phyloP scores from a whole-genome alignment of 257 asterid genomes.

The Penstemon davidsonii region DNA sequence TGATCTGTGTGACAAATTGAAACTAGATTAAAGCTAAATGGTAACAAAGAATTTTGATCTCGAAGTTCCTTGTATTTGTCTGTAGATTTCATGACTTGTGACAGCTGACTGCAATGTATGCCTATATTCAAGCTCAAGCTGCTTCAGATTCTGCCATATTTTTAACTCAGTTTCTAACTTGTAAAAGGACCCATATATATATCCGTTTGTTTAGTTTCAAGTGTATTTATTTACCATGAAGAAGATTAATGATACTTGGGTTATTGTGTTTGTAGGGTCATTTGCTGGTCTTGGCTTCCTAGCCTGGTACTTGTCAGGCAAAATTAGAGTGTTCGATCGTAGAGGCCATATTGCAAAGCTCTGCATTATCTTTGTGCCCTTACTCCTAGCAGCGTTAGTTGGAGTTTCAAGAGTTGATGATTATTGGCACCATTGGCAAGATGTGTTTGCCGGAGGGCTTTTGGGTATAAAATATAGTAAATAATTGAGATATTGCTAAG shows the following conservation, averaged over 20 bases:
- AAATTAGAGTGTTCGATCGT: slow-evolving; percentile 65
- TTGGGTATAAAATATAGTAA: slow-evolving; percentile 43
- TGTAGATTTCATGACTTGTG: too few species aligned
- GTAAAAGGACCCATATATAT: neutral
- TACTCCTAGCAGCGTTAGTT: slow-evolving; percentile 73
- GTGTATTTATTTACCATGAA: neutral
- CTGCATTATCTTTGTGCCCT: slow-evolving; percentile 59
- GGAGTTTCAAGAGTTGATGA: slow-evolving; percentile 88
- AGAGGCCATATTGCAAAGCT: slow-evolving; percentile 81
- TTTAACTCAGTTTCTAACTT: slow-evolving; percentile 9
- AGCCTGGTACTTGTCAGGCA: slow-evolving; percentile 76
- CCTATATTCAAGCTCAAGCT: slow-evolving; percentile 5
- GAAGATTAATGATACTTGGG: slow-evolving; percentile 25
- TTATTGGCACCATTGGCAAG: slow-evolving; percentile 92
- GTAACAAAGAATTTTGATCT: slow-evolving; percentile 2
- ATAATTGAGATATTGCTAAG: slow-evolving; percentile 14
- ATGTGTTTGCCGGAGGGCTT: slow-evolving; percentile 71
- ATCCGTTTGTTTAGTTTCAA: neutral
- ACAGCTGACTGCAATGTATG: neutral
- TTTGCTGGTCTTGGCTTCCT: slow-evolving; percentile 87
- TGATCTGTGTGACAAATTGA: neutral
- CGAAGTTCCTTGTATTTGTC: neutral
- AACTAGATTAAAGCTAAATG: neutral
- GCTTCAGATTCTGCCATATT: neutral
- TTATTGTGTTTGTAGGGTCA: slow-evolving; percentile 57